Evolutionary conservation across 345 rosid genomes (phyloP).

Genomic region (Dimocarpus longan): DNA sequence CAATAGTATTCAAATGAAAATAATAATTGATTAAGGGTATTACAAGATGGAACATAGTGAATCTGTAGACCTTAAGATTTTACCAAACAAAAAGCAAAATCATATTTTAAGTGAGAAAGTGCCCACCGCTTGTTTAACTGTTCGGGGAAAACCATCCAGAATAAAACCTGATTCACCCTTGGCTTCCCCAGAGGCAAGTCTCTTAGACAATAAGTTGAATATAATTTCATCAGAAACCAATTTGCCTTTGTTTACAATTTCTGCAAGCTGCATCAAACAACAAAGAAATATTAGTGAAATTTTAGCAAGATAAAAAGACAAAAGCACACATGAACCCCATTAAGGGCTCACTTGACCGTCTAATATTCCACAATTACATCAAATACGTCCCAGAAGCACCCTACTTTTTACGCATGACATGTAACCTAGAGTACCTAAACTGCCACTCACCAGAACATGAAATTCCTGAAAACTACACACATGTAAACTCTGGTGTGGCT

Average conservation of each 20-base stretch:
- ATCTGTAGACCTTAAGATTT: background rate
- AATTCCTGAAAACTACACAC: background rate
- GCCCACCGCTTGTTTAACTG: slow-evolving; percentile 87
- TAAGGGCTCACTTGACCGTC: background rate
- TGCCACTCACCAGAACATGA: background rate
- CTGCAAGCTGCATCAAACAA: slow-evolving; percentile 57
- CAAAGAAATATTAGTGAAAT: background rate
- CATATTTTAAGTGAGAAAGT: background rate
- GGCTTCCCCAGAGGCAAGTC: slow-evolving; percentile 77
- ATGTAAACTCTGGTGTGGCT: background rate
- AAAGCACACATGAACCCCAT: background rate
- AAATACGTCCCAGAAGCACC: background rate
- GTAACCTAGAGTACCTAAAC: background rate
- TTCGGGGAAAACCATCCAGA: slow-evolving; percentile 96
- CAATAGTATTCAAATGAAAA: background rate
- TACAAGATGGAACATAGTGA: background rate
- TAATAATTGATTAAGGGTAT: background rate
- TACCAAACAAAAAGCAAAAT: background rate
- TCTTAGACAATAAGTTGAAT: slow-evolving; percentile 66
- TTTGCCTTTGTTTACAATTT: slow-evolving; percentile 83
- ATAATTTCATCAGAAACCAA: slow-evolving; percentile 88
- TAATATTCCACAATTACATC: background rate
- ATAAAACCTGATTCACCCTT: slow-evolving; percentile 93
- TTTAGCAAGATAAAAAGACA: background rate
- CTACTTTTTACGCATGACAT: background rate